A percentile compares a stretch with the other conserved stretches of the same genome.
Conservation (phyloP, 169 alveolate genomes). For the Amoebophrya sp. region DNA sequence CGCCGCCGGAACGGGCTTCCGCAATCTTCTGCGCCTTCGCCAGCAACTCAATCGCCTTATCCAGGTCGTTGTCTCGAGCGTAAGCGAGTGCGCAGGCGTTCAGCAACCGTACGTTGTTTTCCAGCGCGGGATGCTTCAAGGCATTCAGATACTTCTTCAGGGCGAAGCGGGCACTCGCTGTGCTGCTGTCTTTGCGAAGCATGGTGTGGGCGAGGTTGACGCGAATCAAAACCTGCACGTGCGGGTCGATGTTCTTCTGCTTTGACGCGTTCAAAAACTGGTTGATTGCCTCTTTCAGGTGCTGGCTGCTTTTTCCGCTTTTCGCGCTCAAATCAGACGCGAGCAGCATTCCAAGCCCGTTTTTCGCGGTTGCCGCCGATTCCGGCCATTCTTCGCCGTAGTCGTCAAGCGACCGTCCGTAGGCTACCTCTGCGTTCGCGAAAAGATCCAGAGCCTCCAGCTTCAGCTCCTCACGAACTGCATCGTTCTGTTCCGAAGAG, state of each 20-base stretch:
- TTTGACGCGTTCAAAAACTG: background rate
- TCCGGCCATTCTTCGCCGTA: background rate
- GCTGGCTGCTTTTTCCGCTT: background rate
- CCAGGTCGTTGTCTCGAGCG: background rate
- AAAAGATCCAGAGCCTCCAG: background rate
- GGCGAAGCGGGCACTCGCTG: background rate
- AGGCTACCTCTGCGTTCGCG: slow-evolving; percentile 3
- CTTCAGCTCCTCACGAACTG: background rate
- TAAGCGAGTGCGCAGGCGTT: background rate
- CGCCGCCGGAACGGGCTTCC: too few species aligned
- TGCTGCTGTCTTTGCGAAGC: background rate
- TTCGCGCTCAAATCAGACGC: background rate
- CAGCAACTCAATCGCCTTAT: background rate
- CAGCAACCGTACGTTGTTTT: background rate
- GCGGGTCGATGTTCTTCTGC: background rate
- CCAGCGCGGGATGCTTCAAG: background rate
- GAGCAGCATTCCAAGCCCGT: background rate
- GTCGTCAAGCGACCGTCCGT: background rate
- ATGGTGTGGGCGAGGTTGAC: background rate
- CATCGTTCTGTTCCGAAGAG: too few species aligned
- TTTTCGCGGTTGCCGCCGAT: background rate
- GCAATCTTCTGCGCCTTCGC: too few species aligned
- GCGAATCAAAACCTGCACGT: background rate
- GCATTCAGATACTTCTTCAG: background rate
- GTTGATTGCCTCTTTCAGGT: background rate